phyloP scores from a whole-genome alignment of 768 basidiomycete genomes.

The Leccinum boreale region DNA sequence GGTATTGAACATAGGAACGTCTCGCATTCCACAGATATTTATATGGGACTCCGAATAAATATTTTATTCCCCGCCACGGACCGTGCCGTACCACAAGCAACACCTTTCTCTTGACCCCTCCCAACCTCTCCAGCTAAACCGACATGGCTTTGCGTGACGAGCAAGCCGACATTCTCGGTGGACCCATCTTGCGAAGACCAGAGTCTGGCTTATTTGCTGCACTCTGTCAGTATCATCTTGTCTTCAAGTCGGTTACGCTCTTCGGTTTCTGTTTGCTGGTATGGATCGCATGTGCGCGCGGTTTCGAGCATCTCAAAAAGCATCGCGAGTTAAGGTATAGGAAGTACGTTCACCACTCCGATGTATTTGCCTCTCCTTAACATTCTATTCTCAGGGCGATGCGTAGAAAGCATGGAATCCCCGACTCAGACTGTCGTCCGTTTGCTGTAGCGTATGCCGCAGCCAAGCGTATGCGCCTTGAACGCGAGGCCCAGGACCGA shows the following conservation, averaged over 20 bases:
- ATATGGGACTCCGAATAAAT: conserved; percentile 21
- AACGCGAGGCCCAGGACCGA: conserved; percentile 44
- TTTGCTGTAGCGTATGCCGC: conserved; percentile 88
- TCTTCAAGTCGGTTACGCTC: conserved; percentile 37
- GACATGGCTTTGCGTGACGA: conserved; percentile 56
- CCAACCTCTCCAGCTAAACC: conserved; percentile 19
- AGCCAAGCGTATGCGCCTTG: conserved; percentile 53
- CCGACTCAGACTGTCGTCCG: conserved; percentile 76
- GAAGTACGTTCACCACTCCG: conserved; percentile 44
- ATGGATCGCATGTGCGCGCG: conserved; percentile 34
- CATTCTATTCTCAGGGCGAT: conserved; percentile 46
- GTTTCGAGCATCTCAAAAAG: conserved; percentile 47
- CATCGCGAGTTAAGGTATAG: conserved; percentile 65
- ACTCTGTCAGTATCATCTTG: conserved; percentile 35
- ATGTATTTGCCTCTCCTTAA: conserved; percentile 9
- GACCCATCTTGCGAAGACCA: conserved; percentile 42
- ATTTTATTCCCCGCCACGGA: conserved; percentile 20
- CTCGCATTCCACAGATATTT: background rate
- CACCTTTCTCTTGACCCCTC: conserved; percentile 19
- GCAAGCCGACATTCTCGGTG: conserved; percentile 70
- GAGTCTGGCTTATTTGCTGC: conserved; percentile 23
- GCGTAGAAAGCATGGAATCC: conserved; percentile 78
- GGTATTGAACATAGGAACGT: background rate
- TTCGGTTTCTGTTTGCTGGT: conserved; percentile 33
- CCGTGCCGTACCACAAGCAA: conserved; percentile 15